These are phyloP conservation scores for Chlamydomonas reinhardtii DNA, from an alignment of 163 green algal species.

Conservation along the genomic window DNA sequence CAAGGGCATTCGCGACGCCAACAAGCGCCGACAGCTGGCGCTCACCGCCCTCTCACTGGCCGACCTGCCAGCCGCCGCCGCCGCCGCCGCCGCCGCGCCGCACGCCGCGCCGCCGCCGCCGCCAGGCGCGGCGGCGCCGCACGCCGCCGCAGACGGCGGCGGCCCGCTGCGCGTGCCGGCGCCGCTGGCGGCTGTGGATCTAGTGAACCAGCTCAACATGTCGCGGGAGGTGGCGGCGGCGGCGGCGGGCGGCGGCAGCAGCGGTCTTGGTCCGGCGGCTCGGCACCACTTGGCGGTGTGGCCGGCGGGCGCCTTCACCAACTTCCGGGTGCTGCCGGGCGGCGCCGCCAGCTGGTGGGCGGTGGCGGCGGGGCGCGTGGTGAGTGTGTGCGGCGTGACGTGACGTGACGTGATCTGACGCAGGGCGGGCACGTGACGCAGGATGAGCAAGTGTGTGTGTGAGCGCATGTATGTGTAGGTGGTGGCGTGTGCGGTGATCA, in stretches of 20 bases:
- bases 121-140: no score
- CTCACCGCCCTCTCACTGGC: constrained; percentile 34
- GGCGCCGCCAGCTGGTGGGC: constrained; percentile 45
- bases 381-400: background rate
- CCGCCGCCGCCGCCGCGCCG: background rate
- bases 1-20: constrained; percentile 57
- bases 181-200: constrained; percentile 32
- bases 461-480: no score
- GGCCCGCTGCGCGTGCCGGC: constrained; percentile 25
- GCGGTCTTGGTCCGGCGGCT: constrained; percentile 5
- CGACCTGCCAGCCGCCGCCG: constrained; percentile 5
- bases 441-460: no score
- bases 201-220: constrained; percentile 27
- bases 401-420: no score
- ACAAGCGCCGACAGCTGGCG: constrained; percentile 49
- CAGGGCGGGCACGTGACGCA: no score
- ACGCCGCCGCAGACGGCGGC: no score
- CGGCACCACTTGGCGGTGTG: constrained; percentile 42
- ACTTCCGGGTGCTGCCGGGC: constrained; percentile 44
- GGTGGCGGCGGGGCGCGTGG: constrained; percentile 48
- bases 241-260: constrained; percentile 14
- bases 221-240: constrained; percentile 26
- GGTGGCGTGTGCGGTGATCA: no score
- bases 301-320: constrained; percentile 37
- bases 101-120: no score